Percentiles rank a stretch among this genome's conserved stretches.
These are phyloP conservation scores for Xerocomus minutiporus DNA, from an alignment of 1,284 basidiomycete genomes.

Conservation along the genomic window DNA sequence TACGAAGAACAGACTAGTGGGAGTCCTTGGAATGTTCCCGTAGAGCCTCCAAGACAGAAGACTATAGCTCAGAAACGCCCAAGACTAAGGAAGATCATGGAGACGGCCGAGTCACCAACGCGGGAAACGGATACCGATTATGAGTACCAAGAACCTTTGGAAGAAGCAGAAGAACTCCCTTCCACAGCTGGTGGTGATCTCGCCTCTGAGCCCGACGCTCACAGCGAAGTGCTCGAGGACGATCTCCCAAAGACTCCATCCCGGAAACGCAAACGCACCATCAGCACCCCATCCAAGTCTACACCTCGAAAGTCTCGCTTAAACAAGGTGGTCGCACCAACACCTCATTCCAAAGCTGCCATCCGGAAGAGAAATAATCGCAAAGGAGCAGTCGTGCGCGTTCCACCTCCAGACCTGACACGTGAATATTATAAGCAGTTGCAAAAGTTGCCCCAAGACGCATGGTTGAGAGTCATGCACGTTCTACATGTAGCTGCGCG, in stretches of 20 bases:
- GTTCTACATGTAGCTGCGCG: conserved; percentile 91
- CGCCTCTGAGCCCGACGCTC: conserved; percentile 9
- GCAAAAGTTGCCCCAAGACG: conserved; percentile 58
- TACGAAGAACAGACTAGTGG: conserved; percentile 30
- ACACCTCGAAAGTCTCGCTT: conserved; percentile 31
- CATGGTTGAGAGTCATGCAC: conserved; percentile 82
- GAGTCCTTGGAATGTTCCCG: conserved; percentile 26
- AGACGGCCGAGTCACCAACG: conserved; percentile 18
- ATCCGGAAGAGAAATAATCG: conserved; percentile 40
- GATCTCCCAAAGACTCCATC: conserved; percentile 36
- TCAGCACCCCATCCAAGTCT: conserved; percentile 27
- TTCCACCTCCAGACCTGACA: conserved; percentile 36
- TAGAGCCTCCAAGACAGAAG: conserved; percentile 11
- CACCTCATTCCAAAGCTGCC: conserved; percentile 64
- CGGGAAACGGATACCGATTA: conserved; percentile 22
- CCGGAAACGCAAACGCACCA: conserved; percentile 34
- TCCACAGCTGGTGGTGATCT: neutral
- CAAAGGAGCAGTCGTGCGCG: conserved; percentile 33
- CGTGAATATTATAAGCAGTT: conserved; percentile 36
- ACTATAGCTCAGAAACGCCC: conserved; percentile 14
- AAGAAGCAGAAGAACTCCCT: conserved; percentile 17
- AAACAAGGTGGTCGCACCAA: conserved; percentile 46
- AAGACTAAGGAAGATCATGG: conserved; percentile 18
- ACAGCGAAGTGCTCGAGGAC: conserved; percentile 10
- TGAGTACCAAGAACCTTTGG: conserved; percentile 16